These are phyloP conservation scores for Nymphaea thermarum DNA, from an alignment of 164 flowering plant species.

Conservation along the genomic window DNA sequence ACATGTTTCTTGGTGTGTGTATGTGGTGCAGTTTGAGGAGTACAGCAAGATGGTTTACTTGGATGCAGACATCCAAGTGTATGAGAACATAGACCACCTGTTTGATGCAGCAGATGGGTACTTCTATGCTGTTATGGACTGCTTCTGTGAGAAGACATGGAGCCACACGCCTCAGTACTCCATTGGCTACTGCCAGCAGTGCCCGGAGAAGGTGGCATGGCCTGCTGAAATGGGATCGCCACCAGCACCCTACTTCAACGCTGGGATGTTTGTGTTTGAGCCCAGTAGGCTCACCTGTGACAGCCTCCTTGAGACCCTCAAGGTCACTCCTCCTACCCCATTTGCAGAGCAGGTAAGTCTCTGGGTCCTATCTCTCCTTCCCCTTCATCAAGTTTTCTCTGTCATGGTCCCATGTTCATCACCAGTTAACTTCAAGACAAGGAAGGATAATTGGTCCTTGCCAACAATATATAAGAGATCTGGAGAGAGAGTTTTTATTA, in stretches of 20 bases:
- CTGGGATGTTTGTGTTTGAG: conserved; percentile 18
- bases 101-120: conserved; percentile 12
- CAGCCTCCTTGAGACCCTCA: conserved; percentile 8
- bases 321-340: conserved; percentile 8
- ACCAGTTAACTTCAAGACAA: no score
- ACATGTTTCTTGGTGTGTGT: not conserved
- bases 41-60: conserved; percentile 16
- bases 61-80: conserved; percentile 19
- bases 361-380: not conserved
- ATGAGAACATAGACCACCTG: conserved; percentile 17
- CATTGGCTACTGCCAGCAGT: conserved; percentile 19
- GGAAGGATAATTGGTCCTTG: no score
- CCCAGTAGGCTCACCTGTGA: conserved; percentile 12
- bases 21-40: conserved; percentile 12
- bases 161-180: conserved; percentile 12
- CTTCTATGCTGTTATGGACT: conserved; percentile 18
- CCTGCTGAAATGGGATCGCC: conserved; percentile 12
- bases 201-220: conserved; percentile 16
- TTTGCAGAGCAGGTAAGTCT: conserved; percentile 16
- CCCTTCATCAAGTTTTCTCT: not conserved
- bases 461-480: no score
- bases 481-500: not conserved
- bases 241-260: conserved; percentile 15
- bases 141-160: conserved; percentile 19
- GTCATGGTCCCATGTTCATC: not conserved